These are phyloP conservation scores for Aspergillus sojae DNA, from an alignment of 2,329 filamentous ascomycete genomes.

Conservation along the genomic window DNA sequence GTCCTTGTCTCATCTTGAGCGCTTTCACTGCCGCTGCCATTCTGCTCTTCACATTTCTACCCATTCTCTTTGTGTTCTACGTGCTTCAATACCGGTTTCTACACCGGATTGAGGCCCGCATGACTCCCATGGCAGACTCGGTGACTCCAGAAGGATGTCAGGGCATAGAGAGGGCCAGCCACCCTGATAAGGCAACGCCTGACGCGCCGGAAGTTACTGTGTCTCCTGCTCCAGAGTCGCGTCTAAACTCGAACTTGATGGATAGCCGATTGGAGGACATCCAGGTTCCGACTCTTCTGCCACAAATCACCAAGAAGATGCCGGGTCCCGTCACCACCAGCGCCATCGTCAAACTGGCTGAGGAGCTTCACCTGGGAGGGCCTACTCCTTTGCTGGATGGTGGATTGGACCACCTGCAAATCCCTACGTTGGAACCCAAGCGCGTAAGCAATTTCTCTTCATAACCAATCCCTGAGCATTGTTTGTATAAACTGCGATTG, in stretches of 20 bases:
- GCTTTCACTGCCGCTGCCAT: not conserved
- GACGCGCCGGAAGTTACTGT: not conserved
- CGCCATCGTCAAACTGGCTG: not conserved
- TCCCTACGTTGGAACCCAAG: slow-evolving; percentile 18
- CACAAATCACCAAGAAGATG: slow-evolving; percentile 7
- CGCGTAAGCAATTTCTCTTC: slow-evolving; percentile 9
- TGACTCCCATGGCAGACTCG: not conserved
- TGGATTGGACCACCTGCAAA: slow-evolving; percentile 15
- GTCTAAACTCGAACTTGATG: slow-evolving; percentile 11
- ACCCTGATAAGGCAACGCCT: not conserved
- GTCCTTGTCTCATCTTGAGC: not conserved
- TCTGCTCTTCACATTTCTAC: not conserved
- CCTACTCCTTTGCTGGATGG: slow-evolving; percentile 11
- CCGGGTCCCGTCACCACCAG: not conserved
- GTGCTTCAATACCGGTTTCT: not conserved
- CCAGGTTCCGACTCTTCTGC: slow-evolving; percentile 16
- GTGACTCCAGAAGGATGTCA: not conserved
- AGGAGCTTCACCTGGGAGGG: not conserved
- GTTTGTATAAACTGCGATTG: not conserved
- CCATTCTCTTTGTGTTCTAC: slow-evolving; percentile 5
- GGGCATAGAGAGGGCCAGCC: not conserved
- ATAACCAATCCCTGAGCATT: not conserved
- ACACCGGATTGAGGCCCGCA: not conserved
- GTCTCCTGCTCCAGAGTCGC: not conserved
- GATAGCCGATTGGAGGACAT: slow-evolving; percentile 24